Percentiles rank a stretch among this genome's conserved stretches.
These are phyloP conservation scores for Fusarium agapanthi DNA, from an alignment of 2,329 filamentous ascomycete genomes.

Conservation along the genomic window DNA sequence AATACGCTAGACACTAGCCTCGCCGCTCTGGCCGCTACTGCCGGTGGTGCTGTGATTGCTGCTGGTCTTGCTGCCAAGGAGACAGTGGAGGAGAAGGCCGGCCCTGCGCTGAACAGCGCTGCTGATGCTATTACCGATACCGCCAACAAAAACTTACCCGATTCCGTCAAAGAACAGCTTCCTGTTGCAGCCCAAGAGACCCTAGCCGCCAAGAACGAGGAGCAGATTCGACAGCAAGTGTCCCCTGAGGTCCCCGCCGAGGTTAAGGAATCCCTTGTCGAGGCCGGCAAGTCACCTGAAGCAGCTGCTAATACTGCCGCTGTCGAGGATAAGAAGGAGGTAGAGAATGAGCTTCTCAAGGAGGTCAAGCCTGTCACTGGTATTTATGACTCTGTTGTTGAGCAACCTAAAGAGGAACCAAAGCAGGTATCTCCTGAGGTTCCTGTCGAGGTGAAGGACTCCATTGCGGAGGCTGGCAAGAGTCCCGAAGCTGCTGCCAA, in stretches of 20 bases:
- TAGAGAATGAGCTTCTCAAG: slow-evolving; percentile 78
- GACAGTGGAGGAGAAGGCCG: slow-evolving; percentile 49
- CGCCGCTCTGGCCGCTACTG: slow-evolving; percentile 50
- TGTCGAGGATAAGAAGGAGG: slow-evolving; percentile 77
- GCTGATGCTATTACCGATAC: slow-evolving; percentile 50
- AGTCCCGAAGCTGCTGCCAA: slow-evolving; percentile 73
- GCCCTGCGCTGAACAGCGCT: slow-evolving; percentile 49
- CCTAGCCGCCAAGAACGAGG: slow-evolving; percentile 54
- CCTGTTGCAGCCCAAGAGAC: slow-evolving; percentile 60
- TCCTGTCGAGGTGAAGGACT: slow-evolving; percentile 70
- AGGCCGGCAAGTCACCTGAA: slow-evolving; percentile 72
- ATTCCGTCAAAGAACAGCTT: slow-evolving; percentile 61
- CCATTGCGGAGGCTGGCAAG: slow-evolving; percentile 71
- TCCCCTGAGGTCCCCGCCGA: slow-evolving; percentile 62
- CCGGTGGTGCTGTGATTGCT: slow-evolving; percentile 46
- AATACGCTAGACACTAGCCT: slow-evolving; percentile 50
- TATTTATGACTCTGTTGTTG: slow-evolving; percentile 32
- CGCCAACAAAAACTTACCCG: slow-evolving; percentile 60
- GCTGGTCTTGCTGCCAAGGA: slow-evolving; percentile 47
- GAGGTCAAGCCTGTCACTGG: slow-evolving; percentile 59
- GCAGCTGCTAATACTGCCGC: slow-evolving; percentile 73
- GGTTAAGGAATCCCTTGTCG: slow-evolving; percentile 66
- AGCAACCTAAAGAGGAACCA: slow-evolving; percentile 32
- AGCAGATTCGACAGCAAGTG: slow-evolving; percentile 54
- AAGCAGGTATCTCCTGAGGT: slow-evolving; percentile 49